phyloP scores from a whole-genome alignment of 208 protist species.

The Wallacemonas collosoma region DNA sequence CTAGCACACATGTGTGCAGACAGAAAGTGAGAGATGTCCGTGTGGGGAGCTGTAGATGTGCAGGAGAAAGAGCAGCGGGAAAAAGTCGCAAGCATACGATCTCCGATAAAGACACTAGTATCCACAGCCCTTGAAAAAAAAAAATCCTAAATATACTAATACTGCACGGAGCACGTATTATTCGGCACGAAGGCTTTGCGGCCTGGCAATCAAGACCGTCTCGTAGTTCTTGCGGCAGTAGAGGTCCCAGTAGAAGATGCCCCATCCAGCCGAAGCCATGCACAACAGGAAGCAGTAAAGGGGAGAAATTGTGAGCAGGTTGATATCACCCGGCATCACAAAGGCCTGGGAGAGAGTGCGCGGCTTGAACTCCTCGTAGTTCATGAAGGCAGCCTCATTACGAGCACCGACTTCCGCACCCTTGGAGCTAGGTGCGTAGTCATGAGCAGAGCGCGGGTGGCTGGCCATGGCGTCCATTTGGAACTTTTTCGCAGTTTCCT shows the following conservation, averaged over 20 bases:
- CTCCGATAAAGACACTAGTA: constrained; percentile 6
- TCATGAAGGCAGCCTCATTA: constrained; percentile 89
- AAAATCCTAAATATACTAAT: constrained; percentile 12
- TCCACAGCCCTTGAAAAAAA: constrained; percentile 19
- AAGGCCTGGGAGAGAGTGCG: constrained; percentile 50
- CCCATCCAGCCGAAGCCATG: constrained; percentile 65
- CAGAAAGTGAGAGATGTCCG: background rate
- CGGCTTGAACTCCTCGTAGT: constrained; percentile 72
- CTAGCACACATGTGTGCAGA: background rate
- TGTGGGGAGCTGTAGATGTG: background rate
- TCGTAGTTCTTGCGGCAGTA: constrained; percentile 83
- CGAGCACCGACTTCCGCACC: constrained; percentile 84
- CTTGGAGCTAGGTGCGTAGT: constrained; percentile 79
- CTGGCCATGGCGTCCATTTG: constrained; percentile 64
- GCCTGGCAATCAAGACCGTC: constrained; percentile 78
- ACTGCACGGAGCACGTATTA: background rate
- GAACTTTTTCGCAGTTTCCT: constrained; percentile 47
- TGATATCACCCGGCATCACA: constrained; percentile 77
- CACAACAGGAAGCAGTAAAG: constrained; percentile 67
- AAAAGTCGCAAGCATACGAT: constrained; percentile 20
- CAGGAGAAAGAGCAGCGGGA: background rate
- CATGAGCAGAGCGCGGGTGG: constrained; percentile 62
- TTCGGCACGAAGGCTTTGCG: constrained; percentile 34
- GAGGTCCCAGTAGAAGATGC: constrained; percentile 87
- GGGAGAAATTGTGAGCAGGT: constrained; percentile 75